These are phyloP conservation scores for Ascochyta pisi DNA, from an alignment of 2,329 filamentous ascomycete species.

Conservation along the genomic window DNA sequence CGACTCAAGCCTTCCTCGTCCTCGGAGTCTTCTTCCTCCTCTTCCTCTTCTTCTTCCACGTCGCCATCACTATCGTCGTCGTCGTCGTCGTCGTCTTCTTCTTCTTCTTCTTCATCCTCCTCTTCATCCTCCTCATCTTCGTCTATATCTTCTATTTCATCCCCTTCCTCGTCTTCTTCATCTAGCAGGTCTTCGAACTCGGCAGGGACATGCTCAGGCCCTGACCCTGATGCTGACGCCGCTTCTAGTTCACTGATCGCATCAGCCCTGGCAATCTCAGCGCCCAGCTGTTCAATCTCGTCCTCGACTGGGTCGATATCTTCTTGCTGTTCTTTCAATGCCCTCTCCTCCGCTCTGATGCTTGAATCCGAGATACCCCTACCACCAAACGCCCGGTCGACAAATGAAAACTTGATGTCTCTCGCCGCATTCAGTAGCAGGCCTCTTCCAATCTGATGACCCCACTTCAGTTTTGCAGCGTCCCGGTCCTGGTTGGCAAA, in stretches of 20 bases:
- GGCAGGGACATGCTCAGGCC: not conserved
- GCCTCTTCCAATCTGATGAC: conserved; percentile 64
- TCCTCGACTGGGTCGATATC: conserved; percentile 58
- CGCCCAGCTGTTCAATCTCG: conserved; percentile 51
- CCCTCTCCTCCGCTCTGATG: conserved; percentile 52
- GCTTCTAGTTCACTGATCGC: conserved; percentile 17
- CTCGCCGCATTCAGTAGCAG: conserved; percentile 64
- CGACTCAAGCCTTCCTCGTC: conserved; percentile 43
- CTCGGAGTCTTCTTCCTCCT: conserved; percentile 41
- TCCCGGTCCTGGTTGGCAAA: conserved; percentile 52
- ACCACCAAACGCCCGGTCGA: conserved; percentile 68
- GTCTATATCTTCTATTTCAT: conserved; percentile 23
- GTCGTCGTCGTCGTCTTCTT: conserved; percentile 39
- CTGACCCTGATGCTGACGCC: conserved; percentile 3
- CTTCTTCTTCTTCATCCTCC: conserved; percentile 29
- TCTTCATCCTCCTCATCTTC: conserved; percentile 4
- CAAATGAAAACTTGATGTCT: conserved; percentile 62
- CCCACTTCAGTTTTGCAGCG: conserved; percentile 63
- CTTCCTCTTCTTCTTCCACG: conserved; percentile 43
- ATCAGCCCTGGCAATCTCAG: conserved; percentile 31
- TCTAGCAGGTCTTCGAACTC: conserved; percentile 27
- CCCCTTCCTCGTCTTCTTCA: conserved; percentile 40
- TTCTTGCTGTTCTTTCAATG: conserved; percentile 49
- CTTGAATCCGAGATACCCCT: conserved; percentile 54
- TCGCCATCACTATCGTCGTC: conserved; percentile 35